These are phyloP conservation scores for Labyrinthula sp. DNA, from an alignment of 352 stramenopile species.

Conservation along the genomic window DNA sequence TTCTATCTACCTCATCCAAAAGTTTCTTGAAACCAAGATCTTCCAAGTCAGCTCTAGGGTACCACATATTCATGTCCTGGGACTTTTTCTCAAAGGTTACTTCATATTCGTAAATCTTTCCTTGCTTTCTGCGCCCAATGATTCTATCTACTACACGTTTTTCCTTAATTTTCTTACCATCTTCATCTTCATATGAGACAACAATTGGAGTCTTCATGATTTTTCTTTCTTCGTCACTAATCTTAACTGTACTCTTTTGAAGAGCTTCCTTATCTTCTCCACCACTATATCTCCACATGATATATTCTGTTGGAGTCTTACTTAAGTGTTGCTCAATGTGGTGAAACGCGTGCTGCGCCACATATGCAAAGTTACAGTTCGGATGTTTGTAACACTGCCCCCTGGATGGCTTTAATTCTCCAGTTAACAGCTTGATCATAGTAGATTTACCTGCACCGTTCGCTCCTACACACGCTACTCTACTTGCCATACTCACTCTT, in stretches of 20 bases:
- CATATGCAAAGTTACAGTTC: constrained; percentile 34
- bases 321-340: constrained; percentile 91
- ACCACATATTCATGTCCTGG: constrained; percentile 79
- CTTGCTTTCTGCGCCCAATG: constrained; percentile 68
- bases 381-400: constrained; percentile 32
- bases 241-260: constrained; percentile 45
- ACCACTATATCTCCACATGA: constrained; percentile 86
- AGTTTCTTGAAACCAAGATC: constrained; percentile 83
- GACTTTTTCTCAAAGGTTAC: constrained; percentile 79
- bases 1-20: constrained; percentile 38
- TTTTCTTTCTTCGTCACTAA: constrained; percentile 73
- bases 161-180: constrained; percentile 34
- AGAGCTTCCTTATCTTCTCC: constrained; percentile 55
- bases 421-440: constrained; percentile 79
- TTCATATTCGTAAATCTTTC: constrained; percentile 84
- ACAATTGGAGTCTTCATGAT: constrained; percentile 55
- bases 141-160: constrained; percentile 67
- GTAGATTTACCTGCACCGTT: constrained; percentile 92
- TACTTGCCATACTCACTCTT: constrained; percentile 76
- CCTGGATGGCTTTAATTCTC: constrained; percentile 49
- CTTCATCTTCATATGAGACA: constrained; percentile 19
- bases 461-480: constrained; percentile 79
- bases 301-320: constrained; percentile 76
- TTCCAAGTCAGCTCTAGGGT: constrained; percentile 59
- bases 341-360: constrained; percentile 72